phyloP scores from a whole-genome alignment of 2,329 filamentous ascomycete species.

The Coniochaeta sp. region DNA sequence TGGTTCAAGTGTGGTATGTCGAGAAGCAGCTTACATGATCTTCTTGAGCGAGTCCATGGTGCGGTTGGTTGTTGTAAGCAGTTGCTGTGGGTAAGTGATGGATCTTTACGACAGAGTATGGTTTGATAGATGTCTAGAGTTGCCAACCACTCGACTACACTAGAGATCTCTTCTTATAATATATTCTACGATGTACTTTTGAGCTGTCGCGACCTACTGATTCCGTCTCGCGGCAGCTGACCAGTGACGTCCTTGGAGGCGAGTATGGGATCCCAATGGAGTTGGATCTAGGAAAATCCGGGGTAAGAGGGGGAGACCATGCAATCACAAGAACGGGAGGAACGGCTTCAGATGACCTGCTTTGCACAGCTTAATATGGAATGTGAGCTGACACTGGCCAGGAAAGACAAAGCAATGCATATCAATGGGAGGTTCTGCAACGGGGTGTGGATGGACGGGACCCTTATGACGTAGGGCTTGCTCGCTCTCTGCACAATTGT shows the following conservation, averaged over 20 bases:
- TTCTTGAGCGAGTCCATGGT: conserved; percentile 10
- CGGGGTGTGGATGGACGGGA: background rate
- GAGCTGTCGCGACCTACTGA: no score
- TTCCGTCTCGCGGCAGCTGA: background rate
- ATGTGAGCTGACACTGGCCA: background rate
- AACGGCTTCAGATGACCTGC: background rate
- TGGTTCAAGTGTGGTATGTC: background rate
- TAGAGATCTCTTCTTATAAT: background rate
- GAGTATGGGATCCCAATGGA: background rate
- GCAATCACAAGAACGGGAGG: background rate
- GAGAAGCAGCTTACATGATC: conserved; percentile 1
- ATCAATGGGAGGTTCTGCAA: background rate
- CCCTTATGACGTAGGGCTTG: background rate
- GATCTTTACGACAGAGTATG: background rate
- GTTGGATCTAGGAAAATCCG: background rate
- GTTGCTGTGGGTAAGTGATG: background rate
- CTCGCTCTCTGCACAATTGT: background rate
- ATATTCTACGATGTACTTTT: no score
- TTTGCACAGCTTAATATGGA: background rate
- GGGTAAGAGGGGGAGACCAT: background rate
- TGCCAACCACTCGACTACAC: background rate
- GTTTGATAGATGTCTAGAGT: background rate
- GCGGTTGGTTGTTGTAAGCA: background rate
- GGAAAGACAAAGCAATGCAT: background rate
- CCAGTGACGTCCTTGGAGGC: background rate